Conservation (phyloP, 768 basidiomycete genomes). For the Leucocoprinus leucothites region DNA sequence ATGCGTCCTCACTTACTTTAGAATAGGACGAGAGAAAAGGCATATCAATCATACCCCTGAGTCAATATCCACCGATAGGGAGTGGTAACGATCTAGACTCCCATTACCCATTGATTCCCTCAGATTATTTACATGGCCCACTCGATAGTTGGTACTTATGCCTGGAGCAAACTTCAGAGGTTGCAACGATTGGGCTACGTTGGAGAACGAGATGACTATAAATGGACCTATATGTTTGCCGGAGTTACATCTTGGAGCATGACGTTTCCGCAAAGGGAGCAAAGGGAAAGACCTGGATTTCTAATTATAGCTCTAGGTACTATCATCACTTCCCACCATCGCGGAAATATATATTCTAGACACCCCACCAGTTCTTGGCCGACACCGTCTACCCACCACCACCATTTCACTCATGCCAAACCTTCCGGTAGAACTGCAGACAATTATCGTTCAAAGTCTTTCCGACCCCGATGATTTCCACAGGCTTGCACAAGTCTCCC, state of each 20-base stretch:
- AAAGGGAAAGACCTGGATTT: no score
- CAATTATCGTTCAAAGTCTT: slow-evolving; percentile 1
- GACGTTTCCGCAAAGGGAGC: no score
- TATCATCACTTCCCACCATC: not conserved
- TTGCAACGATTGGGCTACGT: no score
- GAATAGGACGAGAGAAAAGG: no score
- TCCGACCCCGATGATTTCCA: slow-evolving; percentile 2
- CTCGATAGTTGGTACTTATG: no score
- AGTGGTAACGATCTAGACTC: slow-evolving; percentile 9
- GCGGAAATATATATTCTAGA: not conserved
- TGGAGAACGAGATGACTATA: no score
- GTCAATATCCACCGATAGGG: slow-evolving; percentile 45
- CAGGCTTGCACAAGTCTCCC: slow-evolving; percentile 1
- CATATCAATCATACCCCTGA: slow-evolving; percentile 50
- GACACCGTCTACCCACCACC: not conserved
- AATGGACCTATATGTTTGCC: no score
- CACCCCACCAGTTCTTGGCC: no score
- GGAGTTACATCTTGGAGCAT: no score
- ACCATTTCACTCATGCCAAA: not conserved
- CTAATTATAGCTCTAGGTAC: no score
- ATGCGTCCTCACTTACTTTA: no score
- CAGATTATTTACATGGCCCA: not conserved
- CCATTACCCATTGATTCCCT: slow-evolving; percentile 4
- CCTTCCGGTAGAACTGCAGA: slow-evolving; percentile 4
- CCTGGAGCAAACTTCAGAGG: no score